These are phyloP conservation scores for Globisporangium takayamanum DNA, from an alignment of 352 stramenopile species.

Conservation along the genomic window DNA sequence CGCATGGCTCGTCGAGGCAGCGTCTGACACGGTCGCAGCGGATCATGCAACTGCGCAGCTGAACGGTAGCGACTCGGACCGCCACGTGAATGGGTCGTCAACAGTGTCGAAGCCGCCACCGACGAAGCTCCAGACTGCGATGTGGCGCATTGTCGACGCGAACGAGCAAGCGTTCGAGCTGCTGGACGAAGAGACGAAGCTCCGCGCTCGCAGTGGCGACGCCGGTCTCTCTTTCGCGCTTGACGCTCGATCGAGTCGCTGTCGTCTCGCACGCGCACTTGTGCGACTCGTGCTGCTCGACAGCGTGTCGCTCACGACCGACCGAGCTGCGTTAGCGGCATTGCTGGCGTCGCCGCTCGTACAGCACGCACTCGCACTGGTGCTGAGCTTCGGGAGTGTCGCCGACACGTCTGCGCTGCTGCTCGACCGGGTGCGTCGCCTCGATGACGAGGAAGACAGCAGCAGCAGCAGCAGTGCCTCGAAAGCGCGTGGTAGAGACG, in stretches of 20 bases:
- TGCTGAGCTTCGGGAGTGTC: slow-evolving; percentile 36
- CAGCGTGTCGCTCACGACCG: slow-evolving; percentile 17
- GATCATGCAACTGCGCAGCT: slow-evolving; percentile 4
- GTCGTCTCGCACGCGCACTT: slow-evolving; percentile 33
- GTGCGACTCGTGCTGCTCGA: slow-evolving; percentile 34
- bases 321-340: slow-evolving; percentile 6
- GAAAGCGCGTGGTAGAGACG: slow-evolving; percentile 6
- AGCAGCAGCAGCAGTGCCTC: not conserved
- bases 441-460: slow-evolving; percentile 4
- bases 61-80: not conserved
- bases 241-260: slow-evolving; percentile 10
- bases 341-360: slow-evolving; percentile 30
- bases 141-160: slow-evolving; percentile 35
- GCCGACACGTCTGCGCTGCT: slow-evolving; percentile 36
- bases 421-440: slow-evolving; percentile 18
- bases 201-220: slow-evolving; percentile 11
- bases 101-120: not conserved
- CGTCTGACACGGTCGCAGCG: not conserved
- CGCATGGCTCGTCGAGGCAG: slow-evolving; percentile 2
- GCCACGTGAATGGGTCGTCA: too few species aligned
- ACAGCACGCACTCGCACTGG: slow-evolving; percentile 39
- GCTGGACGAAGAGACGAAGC: slow-evolving; percentile 38
- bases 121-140: not conserved
- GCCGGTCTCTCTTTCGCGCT: too few species aligned
- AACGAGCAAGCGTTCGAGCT: slow-evolving; percentile 49